These are phyloP conservation scores for Tylopilus balloui DNA, from an alignment of 768 basidiomycete species.

Conservation along the genomic window DNA sequence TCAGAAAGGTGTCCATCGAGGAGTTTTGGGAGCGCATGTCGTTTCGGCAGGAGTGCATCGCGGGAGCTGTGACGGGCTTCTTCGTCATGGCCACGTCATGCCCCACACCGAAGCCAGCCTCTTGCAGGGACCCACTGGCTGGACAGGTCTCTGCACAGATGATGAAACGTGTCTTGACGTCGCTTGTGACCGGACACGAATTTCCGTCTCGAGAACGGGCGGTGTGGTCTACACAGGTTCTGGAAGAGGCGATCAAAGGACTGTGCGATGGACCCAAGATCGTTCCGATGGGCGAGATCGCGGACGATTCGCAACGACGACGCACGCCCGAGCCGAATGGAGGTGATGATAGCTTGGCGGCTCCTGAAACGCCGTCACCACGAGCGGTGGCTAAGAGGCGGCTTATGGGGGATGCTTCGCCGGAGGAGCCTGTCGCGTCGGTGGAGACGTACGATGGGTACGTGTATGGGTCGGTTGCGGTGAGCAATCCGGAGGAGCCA, in stretches of 20 bases:
- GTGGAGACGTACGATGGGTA: conserved; percentile 55
- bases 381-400: conserved; percentile 22
- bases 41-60: conserved; percentile 90
- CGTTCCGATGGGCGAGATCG: conserved; percentile 13
- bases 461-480: conserved; percentile 55
- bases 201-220: conserved; percentile 67
- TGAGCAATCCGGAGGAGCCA: conserved; percentile 43
- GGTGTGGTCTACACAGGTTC: conserved; percentile 61
- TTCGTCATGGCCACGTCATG: conserved; percentile 61
- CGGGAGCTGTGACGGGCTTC: conserved; percentile 90
- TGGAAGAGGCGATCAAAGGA: conserved; percentile 65
- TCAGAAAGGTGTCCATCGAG: conserved; percentile 55
- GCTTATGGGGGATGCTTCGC: conserved; percentile 45
- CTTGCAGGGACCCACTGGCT: conserved; percentile 36
- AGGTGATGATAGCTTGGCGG: neutral
- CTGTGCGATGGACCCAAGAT: conserved; percentile 61
- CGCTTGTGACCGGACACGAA: conserved; percentile 70
- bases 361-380: conserved; percentile 52
- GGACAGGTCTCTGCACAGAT: conserved; percentile 65
- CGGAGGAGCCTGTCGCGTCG: conserved; percentile 59
- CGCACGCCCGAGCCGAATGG: conserved; percentile 40
- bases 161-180: conserved; percentile 63
- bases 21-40: conserved; percentile 99
- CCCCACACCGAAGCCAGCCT: conserved; percentile 13
- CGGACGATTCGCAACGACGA: conserved; percentile 30